Evolutionary conservation across 1,284 basidiomycete species (phyloP).

Genomic region (Sporisorium scitamineum): DNA sequence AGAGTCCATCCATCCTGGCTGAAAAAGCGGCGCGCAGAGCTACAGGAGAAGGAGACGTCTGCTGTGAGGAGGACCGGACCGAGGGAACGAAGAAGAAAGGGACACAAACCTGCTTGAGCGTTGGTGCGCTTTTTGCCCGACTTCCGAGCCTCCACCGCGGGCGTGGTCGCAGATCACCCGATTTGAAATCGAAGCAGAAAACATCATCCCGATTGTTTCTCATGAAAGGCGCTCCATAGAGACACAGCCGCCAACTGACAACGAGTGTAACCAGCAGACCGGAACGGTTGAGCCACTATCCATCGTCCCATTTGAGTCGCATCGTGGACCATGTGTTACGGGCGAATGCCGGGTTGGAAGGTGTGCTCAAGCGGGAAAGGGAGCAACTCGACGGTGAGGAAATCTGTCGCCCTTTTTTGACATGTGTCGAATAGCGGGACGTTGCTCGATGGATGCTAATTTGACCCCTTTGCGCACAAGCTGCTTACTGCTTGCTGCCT

Average conservation of each 20-base stretch:
- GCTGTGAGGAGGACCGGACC: not conserved
- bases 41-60: not conserved
- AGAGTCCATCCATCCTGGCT: slow-evolving; percentile 2
- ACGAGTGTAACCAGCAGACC: not conserved
- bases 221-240: too few species aligned
- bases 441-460: too few species aligned
- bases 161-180: slow-evolving; percentile 18
- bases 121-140: slow-evolving; percentile 2
- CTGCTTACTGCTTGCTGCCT: slow-evolving; percentile 1
- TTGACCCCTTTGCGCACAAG: not conserved
- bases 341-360: not conserved
- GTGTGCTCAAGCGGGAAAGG: not conserved
- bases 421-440: slow-evolving; percentile 48
- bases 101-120: slow-evolving; percentile 8
- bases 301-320: not conserved
- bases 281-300: slow-evolving; percentile 9
- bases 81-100: slow-evolving; percentile 3
- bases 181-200: not conserved
- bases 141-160: slow-evolving; percentile 27
- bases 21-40: not conserved
- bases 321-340: not conserved
- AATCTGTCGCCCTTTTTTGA: slow-evolving; percentile 20
- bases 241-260: not conserved
- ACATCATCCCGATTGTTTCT: not conserved
- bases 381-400: not conserved